Conservation (phyloP, 129 eudicot species). For the Flaveria bidentis region DNA sequence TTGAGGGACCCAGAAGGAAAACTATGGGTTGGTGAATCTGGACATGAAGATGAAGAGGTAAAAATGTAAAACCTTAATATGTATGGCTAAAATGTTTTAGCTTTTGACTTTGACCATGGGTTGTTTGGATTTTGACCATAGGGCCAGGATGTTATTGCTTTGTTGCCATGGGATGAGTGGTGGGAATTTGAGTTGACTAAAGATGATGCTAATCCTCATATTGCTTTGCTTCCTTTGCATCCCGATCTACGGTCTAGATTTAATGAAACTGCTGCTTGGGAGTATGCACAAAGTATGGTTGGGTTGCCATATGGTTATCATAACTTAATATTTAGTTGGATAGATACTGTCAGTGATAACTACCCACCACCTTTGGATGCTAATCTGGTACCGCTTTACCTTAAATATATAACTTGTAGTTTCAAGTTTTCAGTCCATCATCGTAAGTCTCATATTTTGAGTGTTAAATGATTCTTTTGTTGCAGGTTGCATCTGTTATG, state of each 20-base stretch:
- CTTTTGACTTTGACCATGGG: constrained; percentile 5
- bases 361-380: constrained; percentile 95
- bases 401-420: constrained; percentile 6
- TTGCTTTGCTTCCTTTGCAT: constrained; percentile 94
- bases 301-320: constrained; percentile 90
- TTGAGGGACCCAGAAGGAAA: constrained; percentile 90
- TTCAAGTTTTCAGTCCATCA: neutral
- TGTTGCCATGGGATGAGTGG: constrained; percentile 98
- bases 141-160: constrained; percentile 91
- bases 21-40: constrained; percentile 99
- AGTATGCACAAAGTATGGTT: constrained; percentile 82
- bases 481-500: constrained; percentile 98
- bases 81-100: neutral
- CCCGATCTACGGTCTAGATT: constrained; percentile 81
- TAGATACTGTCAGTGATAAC: constrained; percentile 74
- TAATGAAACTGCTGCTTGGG: constrained; percentile 96
- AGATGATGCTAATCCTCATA: constrained; percentile 91
- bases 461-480: constrained; percentile 16
- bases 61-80: neutral
- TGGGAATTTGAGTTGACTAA: constrained; percentile 88
- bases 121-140: constrained; percentile 26
- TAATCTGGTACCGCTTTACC: constrained; percentile 59
- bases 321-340: constrained; percentile 94
- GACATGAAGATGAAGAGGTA: constrained; percentile 95
- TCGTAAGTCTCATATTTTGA: neutral